A percentile compares a stretch with the other conserved stretches of the same genome.
Conservation (phyloP, 2,329 filamentous ascomycete species). For the Diaporthe ampelina region DNA sequence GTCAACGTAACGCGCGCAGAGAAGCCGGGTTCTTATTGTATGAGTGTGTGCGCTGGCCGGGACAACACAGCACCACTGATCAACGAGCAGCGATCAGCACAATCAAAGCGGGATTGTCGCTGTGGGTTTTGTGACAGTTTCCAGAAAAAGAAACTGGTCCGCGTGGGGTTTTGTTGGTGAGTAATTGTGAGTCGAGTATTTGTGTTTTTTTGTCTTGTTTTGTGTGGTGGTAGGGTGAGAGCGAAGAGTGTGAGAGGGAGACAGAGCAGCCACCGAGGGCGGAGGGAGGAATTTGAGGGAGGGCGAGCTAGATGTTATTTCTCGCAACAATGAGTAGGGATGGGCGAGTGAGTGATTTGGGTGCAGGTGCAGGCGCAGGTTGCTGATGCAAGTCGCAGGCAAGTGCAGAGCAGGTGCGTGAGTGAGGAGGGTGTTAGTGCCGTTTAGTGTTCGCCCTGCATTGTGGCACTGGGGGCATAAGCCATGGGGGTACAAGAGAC, state of each 20-base stretch:
- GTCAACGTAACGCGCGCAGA: constrained; percentile 6
- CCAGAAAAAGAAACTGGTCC: constrained; percentile 1
- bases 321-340: constrained; percentile 18
- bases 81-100: constrained; percentile 11
- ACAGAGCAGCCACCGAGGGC: background rate
- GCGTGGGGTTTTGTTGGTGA: background rate
- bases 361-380: background rate
- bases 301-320: constrained; percentile 23
- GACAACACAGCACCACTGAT: constrained; percentile 4
- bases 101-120: background rate
- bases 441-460: constrained; percentile 18
- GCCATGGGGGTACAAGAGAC: background rate
- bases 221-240: background rate
- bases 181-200: background rate
- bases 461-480: background rate
- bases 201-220: constrained; percentile 8
- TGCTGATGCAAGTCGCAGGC: background rate
- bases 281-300: constrained; percentile 1
- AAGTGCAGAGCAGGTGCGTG: background rate
- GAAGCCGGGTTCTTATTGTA: constrained; percentile 11
- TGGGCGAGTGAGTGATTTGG: constrained; percentile 9
- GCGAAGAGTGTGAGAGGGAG: background rate
- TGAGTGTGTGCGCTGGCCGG: background rate
- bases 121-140: constrained; percentile 7
- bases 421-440: background rate